Evolutionary conservation across 805 yeast genomes (phyloP).

Genomic region (Myxozyma udenii): DNA sequence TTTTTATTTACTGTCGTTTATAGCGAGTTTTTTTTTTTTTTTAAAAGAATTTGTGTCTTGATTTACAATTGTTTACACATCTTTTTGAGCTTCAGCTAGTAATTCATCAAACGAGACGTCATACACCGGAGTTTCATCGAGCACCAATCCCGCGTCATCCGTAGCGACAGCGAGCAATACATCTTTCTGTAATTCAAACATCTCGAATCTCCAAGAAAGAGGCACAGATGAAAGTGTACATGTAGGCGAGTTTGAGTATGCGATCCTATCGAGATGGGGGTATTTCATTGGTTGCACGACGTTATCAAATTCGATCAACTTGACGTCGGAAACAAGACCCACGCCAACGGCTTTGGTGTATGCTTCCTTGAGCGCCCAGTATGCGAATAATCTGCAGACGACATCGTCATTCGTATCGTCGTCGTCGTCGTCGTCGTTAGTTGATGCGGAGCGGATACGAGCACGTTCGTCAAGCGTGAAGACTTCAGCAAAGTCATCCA

Average conservation of each 20-base stretch:
- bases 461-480: slow-evolving; percentile 15
- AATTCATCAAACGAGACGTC: neutral
- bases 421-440: neutral
- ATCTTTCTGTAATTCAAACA: slow-evolving; percentile 4
- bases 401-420: neutral
- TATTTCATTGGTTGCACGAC: too few relatives aligned
- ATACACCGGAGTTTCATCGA: neutral
- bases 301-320: slow-evolving; percentile 1
- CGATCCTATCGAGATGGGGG: too few relatives aligned
- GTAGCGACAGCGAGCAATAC: slow-evolving; percentile 23
- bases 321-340: slow-evolving; percentile 46
- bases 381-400: slow-evolving; percentile 37
- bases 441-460: neutral
- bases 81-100: neutral
- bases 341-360: slow-evolving; percentile 64
- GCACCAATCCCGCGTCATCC: slow-evolving; percentile 1
- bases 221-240: slow-evolving; percentile 1
- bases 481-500: slow-evolving; percentile 24
- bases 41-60: too few relatives aligned
- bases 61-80: neutral
- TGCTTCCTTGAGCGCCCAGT: slow-evolving; percentile 81
- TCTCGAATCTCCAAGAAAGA: slow-evolving; percentile 24
- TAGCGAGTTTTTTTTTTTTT: neutral
- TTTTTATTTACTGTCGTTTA: neutral
- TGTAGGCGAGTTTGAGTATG: slow-evolving; percentile 3